A percentile compares a stretch with the other conserved stretches of the same genome.
phyloP scores from a whole-genome alignment of 768 basidiomycete species.

The Naganishia vishniacii region DNA sequence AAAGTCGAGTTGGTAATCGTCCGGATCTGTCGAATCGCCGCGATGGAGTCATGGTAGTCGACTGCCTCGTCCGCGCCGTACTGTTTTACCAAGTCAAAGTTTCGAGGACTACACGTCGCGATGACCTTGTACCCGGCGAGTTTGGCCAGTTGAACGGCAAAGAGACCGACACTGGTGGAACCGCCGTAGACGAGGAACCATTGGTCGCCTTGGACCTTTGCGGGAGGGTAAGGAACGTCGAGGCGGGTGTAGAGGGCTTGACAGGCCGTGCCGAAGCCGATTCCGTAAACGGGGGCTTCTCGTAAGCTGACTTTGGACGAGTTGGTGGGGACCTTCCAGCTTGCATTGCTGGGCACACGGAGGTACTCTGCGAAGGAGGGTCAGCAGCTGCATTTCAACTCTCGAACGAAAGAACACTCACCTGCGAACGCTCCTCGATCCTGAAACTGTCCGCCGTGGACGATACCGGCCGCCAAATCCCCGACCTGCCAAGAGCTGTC shows the following conservation, averaged over 20 bases:
- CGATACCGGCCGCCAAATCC: conserved; percentile 34
- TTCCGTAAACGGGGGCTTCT: conserved; percentile 35
- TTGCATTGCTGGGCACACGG: conserved; percentile 27
- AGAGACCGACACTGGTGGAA: conserved; percentile 49
- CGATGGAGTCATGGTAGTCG: conserved; percentile 47
- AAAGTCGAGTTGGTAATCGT: conserved; percentile 33
- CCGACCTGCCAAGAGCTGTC: conserved; percentile 29
- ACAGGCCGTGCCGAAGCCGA: conserved; percentile 35
- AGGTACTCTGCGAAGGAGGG: conserved; percentile 31
- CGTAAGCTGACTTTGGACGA: conserved; percentile 15
- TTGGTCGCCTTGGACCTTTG: conserved; percentile 15
- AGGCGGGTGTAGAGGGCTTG: conserved; percentile 26
- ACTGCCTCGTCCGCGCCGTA: conserved; percentile 51
- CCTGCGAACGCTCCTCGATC: conserved; percentile 32
- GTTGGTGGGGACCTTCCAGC: conserved; percentile 32
- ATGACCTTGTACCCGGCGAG: conserved; percentile 47
- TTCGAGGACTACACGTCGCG: conserved; percentile 48
- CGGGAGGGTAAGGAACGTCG: conserved; percentile 18
- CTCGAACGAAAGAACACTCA: neutral
- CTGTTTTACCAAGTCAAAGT: conserved; percentile 49
- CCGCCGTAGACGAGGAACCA: conserved; percentile 42
- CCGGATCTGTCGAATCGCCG: conserved; percentile 37
- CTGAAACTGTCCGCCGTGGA: conserved; percentile 34
- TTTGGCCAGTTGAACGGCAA: conserved; percentile 43
- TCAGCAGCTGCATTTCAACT: neutral